These are phyloP conservation scores for Populus tomentosa DNA, from an alignment of 441 rosid genomes.

Conservation along the genomic window DNA sequence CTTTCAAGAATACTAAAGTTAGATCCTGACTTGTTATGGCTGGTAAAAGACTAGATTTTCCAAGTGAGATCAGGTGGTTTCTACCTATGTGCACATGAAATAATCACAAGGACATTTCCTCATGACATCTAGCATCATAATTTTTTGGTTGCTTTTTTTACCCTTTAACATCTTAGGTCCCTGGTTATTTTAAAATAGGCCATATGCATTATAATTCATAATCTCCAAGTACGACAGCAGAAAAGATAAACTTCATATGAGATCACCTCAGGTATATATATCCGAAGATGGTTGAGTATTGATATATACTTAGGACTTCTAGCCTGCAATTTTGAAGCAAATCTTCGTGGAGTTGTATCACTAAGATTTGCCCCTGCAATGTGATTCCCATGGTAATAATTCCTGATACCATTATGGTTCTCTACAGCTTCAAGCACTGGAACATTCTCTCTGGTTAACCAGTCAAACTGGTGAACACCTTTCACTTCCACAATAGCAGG, in stretches of 20 bases:
- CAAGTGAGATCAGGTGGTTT: not conserved
- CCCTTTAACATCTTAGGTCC: not conserved
- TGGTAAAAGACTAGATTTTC: not conserved
- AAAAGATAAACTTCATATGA: constrained; percentile 3
- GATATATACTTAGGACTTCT: constrained; percentile 99
- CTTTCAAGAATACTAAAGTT: not conserved
- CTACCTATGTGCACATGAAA: not conserved
- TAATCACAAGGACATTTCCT: not conserved
- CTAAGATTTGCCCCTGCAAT: constrained; percentile 81
- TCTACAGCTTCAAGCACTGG: constrained; percentile 99
- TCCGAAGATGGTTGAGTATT: constrained; percentile 94
- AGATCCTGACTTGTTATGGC: not conserved
- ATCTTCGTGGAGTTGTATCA: constrained; percentile 71
- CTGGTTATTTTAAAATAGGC: not conserved
- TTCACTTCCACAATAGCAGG: constrained; percentile 95
- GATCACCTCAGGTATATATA: constrained; percentile 94
- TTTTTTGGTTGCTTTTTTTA: not conserved
- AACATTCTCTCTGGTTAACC: constrained; percentile 97
- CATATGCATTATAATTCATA: not conserved
- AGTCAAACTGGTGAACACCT: constrained; percentile 98
- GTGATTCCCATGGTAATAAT: constrained; percentile 95
- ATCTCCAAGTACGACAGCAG: not conserved
- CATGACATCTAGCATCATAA: not conserved
- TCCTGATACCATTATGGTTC: constrained; percentile 72
- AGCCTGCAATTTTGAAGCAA: constrained; percentile 94